These are phyloP conservation scores for Paecilomyces formosus DNA, from an alignment of 2,329 filamentous ascomycete genomes.

Conservation along the genomic window DNA sequence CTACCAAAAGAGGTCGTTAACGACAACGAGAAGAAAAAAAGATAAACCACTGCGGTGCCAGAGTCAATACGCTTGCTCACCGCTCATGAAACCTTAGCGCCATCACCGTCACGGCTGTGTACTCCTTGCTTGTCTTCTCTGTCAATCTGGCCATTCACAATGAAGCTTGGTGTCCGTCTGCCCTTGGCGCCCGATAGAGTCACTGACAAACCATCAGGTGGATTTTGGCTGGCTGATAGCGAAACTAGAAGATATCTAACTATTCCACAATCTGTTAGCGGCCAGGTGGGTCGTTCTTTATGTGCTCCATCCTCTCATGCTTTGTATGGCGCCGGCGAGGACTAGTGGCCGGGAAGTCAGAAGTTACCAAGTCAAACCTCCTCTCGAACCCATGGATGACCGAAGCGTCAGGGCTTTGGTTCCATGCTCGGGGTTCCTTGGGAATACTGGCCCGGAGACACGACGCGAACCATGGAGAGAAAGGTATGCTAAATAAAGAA, in stretches of 20 bases:
- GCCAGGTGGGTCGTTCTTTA: not conserved
- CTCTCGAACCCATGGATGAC: not conserved
- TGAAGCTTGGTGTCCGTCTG: not conserved
- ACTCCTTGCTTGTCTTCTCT: not conserved
- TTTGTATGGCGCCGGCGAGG: not conserved
- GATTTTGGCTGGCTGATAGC: not conserved
- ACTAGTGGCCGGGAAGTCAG: not conserved
- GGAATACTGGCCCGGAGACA: not conserved
- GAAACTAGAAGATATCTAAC: not conserved
- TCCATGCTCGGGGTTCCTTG: not conserved
- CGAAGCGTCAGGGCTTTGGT: not conserved
- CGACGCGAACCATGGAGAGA: not conserved
- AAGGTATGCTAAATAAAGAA: not conserved
- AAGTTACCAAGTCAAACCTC: not conserved
- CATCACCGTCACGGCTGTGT: not conserved
- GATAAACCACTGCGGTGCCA: not conserved
- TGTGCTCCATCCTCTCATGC: not conserved
- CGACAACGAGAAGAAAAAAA: not conserved
- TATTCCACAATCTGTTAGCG: not conserved
- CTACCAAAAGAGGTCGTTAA: not conserved
- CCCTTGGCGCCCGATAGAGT: not conserved
- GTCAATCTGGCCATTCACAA: not conserved
- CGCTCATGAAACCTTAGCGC: not conserved
- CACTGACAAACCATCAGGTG: not conserved
- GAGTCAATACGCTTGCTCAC: not conserved